These are phyloP conservation scores for Fomitopsis palustris DNA, from an alignment of 1,284 basidiomycete genomes.

Conservation along the genomic window DNA sequence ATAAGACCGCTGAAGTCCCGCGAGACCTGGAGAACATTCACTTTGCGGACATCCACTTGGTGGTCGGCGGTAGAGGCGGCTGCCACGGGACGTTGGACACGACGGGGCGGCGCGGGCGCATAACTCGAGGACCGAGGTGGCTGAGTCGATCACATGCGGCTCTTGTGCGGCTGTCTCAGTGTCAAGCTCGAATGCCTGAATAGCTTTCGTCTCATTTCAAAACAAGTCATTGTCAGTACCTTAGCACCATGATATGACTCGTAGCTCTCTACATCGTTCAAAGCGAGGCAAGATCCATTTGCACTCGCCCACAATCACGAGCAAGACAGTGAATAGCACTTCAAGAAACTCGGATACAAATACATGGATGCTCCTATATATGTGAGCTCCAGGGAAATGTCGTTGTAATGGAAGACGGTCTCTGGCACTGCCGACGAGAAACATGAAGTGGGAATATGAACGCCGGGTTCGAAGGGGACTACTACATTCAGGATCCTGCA, in stretches of 20 bases:
- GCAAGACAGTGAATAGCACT: too few relatives aligned
- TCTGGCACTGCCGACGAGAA: too few relatives aligned
- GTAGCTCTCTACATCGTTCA: too few relatives aligned
- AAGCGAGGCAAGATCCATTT: too few relatives aligned
- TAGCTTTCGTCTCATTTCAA: too few relatives aligned
- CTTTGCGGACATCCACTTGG: conserved; percentile 7
- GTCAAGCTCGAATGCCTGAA: too few relatives aligned
- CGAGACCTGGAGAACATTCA: conserved; percentile 25
- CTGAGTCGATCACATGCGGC: conserved; percentile 3
- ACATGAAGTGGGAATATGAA: not conserved
- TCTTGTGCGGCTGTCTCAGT: too few relatives aligned
- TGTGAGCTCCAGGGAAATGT: not conserved
- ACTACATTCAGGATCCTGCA: not conserved
- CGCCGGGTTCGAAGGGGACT: not conserved
- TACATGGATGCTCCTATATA: not conserved
- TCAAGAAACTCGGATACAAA: too few relatives aligned
- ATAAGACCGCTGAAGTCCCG: conserved; percentile 26
- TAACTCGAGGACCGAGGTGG: not conserved
- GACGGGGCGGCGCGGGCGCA: not conserved
- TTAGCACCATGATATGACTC: too few relatives aligned
- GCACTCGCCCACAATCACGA: too few relatives aligned
- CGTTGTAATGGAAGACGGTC: not conserved
- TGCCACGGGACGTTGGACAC: not conserved
- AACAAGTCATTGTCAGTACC: too few relatives aligned
- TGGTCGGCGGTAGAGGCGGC: not conserved